Evolutionary conservation across 2,329 filamentous ascomycete species (phyloP).

Genomic region (Chaetomiaceae sp.): DNA sequence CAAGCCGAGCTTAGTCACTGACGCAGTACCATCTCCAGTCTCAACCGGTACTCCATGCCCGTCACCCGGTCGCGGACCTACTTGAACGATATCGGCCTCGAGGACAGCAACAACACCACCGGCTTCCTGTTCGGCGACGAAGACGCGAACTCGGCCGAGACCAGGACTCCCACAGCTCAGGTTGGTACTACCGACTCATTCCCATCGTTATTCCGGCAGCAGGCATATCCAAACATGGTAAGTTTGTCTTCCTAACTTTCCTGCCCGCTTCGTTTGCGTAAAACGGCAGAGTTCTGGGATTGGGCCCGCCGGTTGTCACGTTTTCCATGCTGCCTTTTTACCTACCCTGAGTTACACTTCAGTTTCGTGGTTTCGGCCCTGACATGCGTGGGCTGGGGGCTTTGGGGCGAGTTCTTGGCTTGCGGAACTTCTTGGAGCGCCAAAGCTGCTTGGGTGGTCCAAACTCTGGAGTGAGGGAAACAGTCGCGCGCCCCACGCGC

Average conservation of each 20-base stretch:
- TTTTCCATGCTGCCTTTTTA: neutral
- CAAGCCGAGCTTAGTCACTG: slow-evolving; percentile 3
- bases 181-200: slow-evolving; percentile 65
- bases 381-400: no score
- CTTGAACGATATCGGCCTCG: slow-evolving; percentile 62
- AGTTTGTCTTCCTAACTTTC: slow-evolving; percentile 25
- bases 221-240: slow-evolving; percentile 41
- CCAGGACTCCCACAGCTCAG: slow-evolving; percentile 62
- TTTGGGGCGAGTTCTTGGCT: neutral
- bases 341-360: neutral
- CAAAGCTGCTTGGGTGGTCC: neutral
- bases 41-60: slow-evolving; percentile 92
- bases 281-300: neutral
- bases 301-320: neutral
- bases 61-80: slow-evolving; percentile 66
- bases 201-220: slow-evolving; percentile 69
- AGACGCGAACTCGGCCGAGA: slow-evolving; percentile 54
- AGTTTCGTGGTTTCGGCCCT: neutral
- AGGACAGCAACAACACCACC: slow-evolving; percentile 80
- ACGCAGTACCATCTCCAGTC: slow-evolving; percentile 41
- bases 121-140: slow-evolving; percentile 83
- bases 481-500: neutral
- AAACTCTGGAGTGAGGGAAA: neutral
- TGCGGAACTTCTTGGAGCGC: neutral
- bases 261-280: neutral